Conservation (phyloP, 805 yeast species). For the Monosporozyma siamensis region DNA sequence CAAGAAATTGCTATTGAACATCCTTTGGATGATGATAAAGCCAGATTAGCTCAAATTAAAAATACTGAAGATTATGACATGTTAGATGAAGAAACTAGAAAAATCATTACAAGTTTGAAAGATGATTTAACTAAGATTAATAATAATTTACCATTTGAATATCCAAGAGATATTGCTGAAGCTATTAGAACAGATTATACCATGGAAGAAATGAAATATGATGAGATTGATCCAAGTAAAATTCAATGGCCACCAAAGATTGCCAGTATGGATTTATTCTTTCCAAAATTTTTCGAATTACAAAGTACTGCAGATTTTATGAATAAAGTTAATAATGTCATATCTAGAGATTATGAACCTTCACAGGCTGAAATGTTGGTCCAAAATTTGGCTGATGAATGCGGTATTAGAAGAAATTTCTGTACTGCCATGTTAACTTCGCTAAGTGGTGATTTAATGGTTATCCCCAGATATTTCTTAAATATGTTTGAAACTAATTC, state of each 20-base stretch:
- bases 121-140: conserved; percentile 20
- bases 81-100: conserved; percentile 31
- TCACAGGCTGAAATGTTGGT: conserved; percentile 38
- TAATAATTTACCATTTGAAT: conserved; percentile 21
- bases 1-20: conserved; percentile 8
- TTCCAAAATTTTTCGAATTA: conserved; percentile 27
- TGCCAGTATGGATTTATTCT: conserved; percentile 25
- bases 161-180: conserved; percentile 29
- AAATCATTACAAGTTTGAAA: conserved; percentile 27
- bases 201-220: conserved; percentile 24
- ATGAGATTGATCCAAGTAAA: conserved; percentile 22
- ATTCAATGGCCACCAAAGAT: conserved; percentile 30
- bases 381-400: conserved; percentile 33
- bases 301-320: conserved; percentile 26
- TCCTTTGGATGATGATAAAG: neutral
- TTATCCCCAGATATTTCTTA: conserved; percentile 36
- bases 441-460: conserved; percentile 36
- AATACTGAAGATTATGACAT: conserved; percentile 18
- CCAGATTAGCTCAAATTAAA: neutral
- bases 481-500: conserved; percentile 33
- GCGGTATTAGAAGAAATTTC: conserved; percentile 36
- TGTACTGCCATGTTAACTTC: conserved; percentile 36
- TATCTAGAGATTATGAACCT: conserved; percentile 33
- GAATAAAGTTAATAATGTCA: conserved; percentile 32
- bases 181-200: conserved; percentile 27